Conservation (phyloP, 2,329 filamentous ascomycete genomes). For the Aschersonia sp. region DNA sequence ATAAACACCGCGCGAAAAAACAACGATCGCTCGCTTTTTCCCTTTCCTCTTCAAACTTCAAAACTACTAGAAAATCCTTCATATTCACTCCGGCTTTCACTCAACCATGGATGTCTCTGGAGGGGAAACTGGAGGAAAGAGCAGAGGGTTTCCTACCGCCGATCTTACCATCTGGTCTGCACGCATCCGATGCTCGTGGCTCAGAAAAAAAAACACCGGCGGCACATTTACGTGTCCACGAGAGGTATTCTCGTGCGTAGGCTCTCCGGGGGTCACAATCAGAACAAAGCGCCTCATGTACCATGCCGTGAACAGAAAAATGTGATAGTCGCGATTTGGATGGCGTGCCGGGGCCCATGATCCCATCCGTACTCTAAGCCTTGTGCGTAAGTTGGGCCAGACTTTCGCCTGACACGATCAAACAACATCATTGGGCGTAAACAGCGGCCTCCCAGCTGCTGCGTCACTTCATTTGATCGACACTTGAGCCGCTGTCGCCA, state of each 20-base stretch:
- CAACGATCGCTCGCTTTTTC: not conserved
- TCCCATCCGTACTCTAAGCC: too few species aligned
- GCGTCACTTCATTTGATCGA: too few species aligned
- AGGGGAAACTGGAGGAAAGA: slow-evolving; percentile 66
- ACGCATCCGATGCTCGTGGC: slow-evolving; percentile 17
- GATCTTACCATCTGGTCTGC: slow-evolving; percentile 35
- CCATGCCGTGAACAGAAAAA: too few species aligned
- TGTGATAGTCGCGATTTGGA: too few species aligned
- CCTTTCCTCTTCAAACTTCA: slow-evolving; percentile 14
- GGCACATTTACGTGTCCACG: slow-evolving; percentile 14
- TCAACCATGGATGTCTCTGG: slow-evolving; percentile 36
- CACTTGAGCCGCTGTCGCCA: not conserved
- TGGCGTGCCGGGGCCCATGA: too few species aligned
- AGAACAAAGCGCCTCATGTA: too few species aligned
- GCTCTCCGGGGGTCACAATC: too few species aligned
- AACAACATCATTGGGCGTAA: too few species aligned
- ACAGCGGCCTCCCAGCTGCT: too few species aligned
- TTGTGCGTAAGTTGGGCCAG: too few species aligned
- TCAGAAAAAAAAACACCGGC: slow-evolving; percentile 17
- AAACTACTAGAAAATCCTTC: slow-evolving; percentile 38
- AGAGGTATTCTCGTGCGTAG: not conserved
- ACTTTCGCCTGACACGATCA: not conserved
- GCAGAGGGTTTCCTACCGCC: slow-evolving; percentile 20
- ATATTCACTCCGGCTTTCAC: slow-evolving; percentile 56
- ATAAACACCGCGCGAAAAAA: not conserved